Conservation (phyloP, 805 yeast species). For the Hermanozyma aechmeae region DNA sequence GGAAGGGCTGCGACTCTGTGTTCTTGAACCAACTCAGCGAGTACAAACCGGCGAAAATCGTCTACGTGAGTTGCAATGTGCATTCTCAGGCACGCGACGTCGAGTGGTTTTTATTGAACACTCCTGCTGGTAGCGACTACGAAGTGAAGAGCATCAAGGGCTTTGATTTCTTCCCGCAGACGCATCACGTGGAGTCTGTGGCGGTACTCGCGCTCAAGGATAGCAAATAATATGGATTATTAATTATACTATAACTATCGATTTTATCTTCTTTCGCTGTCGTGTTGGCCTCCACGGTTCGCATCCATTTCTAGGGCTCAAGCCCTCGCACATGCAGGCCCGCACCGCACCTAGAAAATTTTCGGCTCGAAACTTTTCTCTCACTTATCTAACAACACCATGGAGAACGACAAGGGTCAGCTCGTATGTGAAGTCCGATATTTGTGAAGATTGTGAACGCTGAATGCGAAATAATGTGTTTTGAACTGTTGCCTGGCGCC, state of each 20-base stretch:
- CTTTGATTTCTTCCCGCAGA: conserved; percentile 94
- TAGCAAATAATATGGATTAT: too few species aligned
- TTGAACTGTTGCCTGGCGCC: too few species aligned
- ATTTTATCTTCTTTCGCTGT: too few species aligned
- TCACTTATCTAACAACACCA: conserved; percentile 31
- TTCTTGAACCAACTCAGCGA: conserved; percentile 79
- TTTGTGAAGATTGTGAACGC: too few species aligned
- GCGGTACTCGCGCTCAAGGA: conserved; percentile 47
- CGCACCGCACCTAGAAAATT: background rate
- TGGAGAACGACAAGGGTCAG: conserved; percentile 99
- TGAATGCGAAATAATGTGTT: too few species aligned
- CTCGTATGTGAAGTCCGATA: conserved; percentile 95
- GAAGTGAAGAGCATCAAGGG: conserved; percentile 79
- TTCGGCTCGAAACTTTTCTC: conserved; percentile 1
- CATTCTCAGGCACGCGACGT: conserved; percentile 96
- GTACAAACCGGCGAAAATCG: conserved; percentile 76
- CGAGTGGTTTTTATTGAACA: conserved; percentile 66
- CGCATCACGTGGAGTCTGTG: conserved; percentile 85
- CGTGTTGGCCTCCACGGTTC: background rate
- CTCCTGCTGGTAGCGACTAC: conserved; percentile 55
- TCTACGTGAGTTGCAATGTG: conserved; percentile 95
- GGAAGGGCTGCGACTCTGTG: conserved; percentile 90
- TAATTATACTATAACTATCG: too few species aligned
- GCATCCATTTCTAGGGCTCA: conserved; percentile 2
- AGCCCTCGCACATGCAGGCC: conserved; percentile 2